Percentiles rank a stretch among this genome's conserved stretches.
Evolutionary conservation across 2,329 filamentous ascomycete genomes (phyloP).

Genomic region (Teratosphaeria viscida): DNA sequence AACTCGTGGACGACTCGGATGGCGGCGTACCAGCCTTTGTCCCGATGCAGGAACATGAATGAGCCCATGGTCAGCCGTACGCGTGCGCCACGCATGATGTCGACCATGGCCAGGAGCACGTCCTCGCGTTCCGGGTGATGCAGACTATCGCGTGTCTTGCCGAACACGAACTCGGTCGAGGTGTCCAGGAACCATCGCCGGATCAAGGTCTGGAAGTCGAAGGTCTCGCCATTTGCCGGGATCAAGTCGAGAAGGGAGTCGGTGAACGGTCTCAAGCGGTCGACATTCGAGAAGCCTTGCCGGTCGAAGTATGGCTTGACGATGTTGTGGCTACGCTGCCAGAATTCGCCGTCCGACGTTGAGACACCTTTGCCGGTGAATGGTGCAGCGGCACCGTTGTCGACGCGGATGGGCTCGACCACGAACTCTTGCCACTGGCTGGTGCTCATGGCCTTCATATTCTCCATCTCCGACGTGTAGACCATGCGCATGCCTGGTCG

Average conservation of each 20-base stretch:
- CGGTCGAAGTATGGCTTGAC: slow-evolving; percentile 19
- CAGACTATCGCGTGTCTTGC: slow-evolving; percentile 15
- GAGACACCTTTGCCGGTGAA: slow-evolving; percentile 12
- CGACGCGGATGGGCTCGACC: slow-evolving; percentile 16
- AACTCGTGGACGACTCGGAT: neutral
- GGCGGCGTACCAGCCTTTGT: neutral
- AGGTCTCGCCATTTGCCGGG: slow-evolving; percentile 9
- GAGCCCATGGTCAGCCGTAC: neutral
- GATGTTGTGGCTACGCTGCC: slow-evolving; percentile 13
- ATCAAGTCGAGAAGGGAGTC: neutral
- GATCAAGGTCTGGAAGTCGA: slow-evolving; percentile 24
- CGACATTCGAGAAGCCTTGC: slow-evolving; percentile 17
- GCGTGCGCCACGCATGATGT: neutral
- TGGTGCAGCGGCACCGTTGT: slow-evolving; percentile 18
- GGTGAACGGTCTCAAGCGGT: slow-evolving; percentile 4
- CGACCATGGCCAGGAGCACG: neutral
- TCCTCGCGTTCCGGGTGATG: neutral
- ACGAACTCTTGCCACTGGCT: slow-evolving; percentile 23
- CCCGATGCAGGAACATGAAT: neutral
- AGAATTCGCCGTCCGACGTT: slow-evolving; percentile 18
- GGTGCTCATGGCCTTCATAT: slow-evolving; percentile 27
- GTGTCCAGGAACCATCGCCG: slow-evolving; percentile 27
- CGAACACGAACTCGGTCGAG: slow-evolving; percentile 27
- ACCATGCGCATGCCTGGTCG: too few relatives aligned
- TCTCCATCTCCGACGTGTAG: slow-evolving; percentile 7